Base-by-base conservation (phyloP, 2,329 filamentous ascomycete genomes). In the Aspergillus neotritici region DNA sequence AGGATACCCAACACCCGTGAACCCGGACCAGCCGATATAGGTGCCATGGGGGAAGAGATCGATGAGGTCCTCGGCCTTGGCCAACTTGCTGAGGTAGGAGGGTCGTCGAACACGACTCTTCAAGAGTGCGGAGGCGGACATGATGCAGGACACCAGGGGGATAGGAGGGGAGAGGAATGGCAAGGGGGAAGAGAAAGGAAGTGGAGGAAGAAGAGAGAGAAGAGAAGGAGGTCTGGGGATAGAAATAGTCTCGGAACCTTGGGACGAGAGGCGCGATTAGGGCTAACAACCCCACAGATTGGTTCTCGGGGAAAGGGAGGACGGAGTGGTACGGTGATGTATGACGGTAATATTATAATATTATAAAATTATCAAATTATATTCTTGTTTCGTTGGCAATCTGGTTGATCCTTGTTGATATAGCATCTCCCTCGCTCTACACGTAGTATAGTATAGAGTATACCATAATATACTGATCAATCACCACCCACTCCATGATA, bases 11-110 rank as follows among this genome's bases (percentile, higher is more conserved):
- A 94, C 87, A 57, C 87, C 88, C 10, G 88, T 94, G 69, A 94
- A 94, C 30, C 88, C 88, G 51, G 83, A 88, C 88, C 88, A 94
- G 59, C 88, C 89, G 57, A 94, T 80, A 67, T 93, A 93, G n/a
- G 86, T 70, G 61, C 83, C 83, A 73, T 93, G 80, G 52, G 88
- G 88, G 59, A 94, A 94, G 55, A 86, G 77, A 51, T 85, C 76
- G 47, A 94, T 76, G 51, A 94, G 68, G 64, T 94, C 87, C 66
- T 93, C 80, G 31, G 88, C 80, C 57, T 82, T 82, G 56, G 83
- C 82, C 46, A 94, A 74, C 76, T 91, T 94, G 58, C 82, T 83
- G 44, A 94, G 76, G 67, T 91, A 82, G 33, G 84, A 85, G 15
- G 87, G 83, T 52, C 86, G 79, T 55, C 82, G 75, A 50, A 93